Percentiles rank a stretch among this genome's conserved stretches.
These are phyloP conservation scores for Pleurotus platypus DNA, from an alignment of 768 basidiomycete species.

Conservation along the genomic window DNA sequence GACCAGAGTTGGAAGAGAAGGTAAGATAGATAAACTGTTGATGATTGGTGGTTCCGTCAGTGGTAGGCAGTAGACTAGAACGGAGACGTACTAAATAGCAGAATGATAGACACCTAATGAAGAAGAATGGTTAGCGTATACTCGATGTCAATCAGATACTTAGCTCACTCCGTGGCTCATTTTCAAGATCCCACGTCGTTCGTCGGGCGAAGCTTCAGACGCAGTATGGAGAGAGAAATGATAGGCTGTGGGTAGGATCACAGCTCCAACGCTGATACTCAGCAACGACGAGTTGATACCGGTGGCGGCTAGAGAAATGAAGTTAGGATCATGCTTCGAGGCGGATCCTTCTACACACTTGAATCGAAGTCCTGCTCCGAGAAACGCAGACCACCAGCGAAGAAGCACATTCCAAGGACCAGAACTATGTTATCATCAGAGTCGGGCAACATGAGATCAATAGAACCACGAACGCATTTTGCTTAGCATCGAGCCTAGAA, in stretches of 20 bases:
- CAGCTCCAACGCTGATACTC: constrained; percentile 72
- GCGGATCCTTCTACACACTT: constrained; percentile 37
- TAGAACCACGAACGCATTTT: constrained; percentile 46
- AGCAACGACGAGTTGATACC: constrained; percentile 74
- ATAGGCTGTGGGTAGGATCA: constrained; percentile 77
- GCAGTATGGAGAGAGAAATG: constrained; percentile 52
- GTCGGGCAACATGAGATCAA: background rate
- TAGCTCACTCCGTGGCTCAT: constrained; percentile 77
- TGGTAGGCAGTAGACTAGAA: background rate
- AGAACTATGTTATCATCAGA: constrained; percentile 46
- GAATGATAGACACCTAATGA: constrained; percentile 66
- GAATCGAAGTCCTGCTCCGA: constrained; percentile 76
- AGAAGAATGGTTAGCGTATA: background rate
- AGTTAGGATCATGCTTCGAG: background rate
- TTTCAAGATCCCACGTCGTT: constrained; percentile 49
- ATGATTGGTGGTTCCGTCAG: background rate
- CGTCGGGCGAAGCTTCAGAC: constrained; percentile 14
- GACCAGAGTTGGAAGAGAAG: constrained; percentile 39
- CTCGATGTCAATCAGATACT: background rate
- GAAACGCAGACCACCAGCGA: constrained; percentile 74
- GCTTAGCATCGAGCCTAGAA: constrained; percentile 80
- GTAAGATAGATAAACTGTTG: constrained; percentile 53
- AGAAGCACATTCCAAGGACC: constrained; percentile 82
- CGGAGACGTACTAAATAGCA: constrained; percentile 63
- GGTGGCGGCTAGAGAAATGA: constrained; percentile 49